phyloP scores from a whole-genome alignment of 352 stramenopile species.

The Globisporangium yorkense region DNA sequence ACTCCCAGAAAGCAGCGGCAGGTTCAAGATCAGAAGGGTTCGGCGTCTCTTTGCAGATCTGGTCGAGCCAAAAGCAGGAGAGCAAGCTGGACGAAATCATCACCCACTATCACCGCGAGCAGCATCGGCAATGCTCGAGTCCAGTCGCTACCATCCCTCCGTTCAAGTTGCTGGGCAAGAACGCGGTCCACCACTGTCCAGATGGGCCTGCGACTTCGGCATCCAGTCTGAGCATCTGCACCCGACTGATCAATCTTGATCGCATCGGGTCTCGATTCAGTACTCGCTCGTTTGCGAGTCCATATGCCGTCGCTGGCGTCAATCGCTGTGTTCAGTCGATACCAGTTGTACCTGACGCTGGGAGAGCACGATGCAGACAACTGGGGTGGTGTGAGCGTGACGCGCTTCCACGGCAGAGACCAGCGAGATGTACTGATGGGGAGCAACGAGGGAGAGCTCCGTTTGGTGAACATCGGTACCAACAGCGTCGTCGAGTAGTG shows the following conservation, averaged over 20 bases:
- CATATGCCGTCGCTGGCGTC: conserved; percentile 59
- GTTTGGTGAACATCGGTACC: conserved; percentile 48
- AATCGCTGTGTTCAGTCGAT: conserved; percentile 80
- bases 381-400: conserved; percentile 53
- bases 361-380: conserved; percentile 43
- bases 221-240: conserved; percentile 61
- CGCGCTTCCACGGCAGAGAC: conserved; percentile 58
- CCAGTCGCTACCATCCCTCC: conserved; percentile 82
- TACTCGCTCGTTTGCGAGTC: conserved; percentile 32
- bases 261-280: conserved; percentile 43
- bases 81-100: conserved; percentile 83
- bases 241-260: conserved; percentile 44
- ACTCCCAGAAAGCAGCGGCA: neutral
- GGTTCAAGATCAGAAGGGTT: neutral
- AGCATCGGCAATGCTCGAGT: conserved; percentile 85
- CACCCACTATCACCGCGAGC: conserved; percentile 80
- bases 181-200: conserved; percentile 64
- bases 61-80: neutral
- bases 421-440: conserved; percentile 67
- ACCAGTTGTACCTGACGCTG: conserved; percentile 59
- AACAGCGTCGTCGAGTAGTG: conserved; percentile 70
- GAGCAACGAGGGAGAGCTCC: conserved; percentile 66
- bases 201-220: conserved; percentile 41
- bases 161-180: conserved; percentile 66
- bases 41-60: conserved; percentile 1